Base-by-base conservation (phyloP, 768 basidiomycete species). In the Russula sp. region DNA sequence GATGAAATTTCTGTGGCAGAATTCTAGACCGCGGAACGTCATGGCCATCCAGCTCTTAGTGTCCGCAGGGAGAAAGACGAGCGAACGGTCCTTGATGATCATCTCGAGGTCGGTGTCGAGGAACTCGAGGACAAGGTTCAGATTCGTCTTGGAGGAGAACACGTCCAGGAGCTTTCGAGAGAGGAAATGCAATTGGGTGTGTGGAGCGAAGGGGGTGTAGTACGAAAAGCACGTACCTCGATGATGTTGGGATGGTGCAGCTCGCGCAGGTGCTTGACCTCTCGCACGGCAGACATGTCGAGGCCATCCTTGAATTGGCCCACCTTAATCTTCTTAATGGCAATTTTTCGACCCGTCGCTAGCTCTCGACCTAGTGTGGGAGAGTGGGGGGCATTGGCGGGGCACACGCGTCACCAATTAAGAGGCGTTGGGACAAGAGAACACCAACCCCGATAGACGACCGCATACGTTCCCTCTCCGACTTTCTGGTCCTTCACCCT, bases 41-140 rank as follows among this genome's bases (percentile, higher is more conserved):
- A 98, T 98, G 11, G 91, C 90, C 84, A 97, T 92, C 96, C 97
- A 99, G 65, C 89, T 88, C 73, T 99, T 99, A 76, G 98, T 94
- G 73, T 99, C 97, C 1, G 91, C 92, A 4, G 92, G 90, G 36
- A 94, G 79, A 72, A 99, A 98, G 25, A 98, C 90, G 59, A 97
- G 84, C 1, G 86, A 80, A 46, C 91, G 82, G 73, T 99, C 95
- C 70, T 93, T 93, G 73, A 99, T 98, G 68, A 98, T 86, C 73
- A 92, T 92, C 75, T 99, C 97, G 36, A 99, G 80, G 75, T 99
- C 97, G 32, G 90, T 94, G 67, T 96, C 91, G 56, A 98, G 80
- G 73, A 94, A 98, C 71, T 99, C 97, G 11, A 99, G 81, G 38
- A 99, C 97, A 35, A 99, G 86, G 72, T 98, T 98, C 65, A 99